A percentile compares a stretch with the other conserved stretches of the same genome.
phyloP scores from a whole-genome alignment of 352 stramenopile species.

The Pythium pyrilobum region DNA sequence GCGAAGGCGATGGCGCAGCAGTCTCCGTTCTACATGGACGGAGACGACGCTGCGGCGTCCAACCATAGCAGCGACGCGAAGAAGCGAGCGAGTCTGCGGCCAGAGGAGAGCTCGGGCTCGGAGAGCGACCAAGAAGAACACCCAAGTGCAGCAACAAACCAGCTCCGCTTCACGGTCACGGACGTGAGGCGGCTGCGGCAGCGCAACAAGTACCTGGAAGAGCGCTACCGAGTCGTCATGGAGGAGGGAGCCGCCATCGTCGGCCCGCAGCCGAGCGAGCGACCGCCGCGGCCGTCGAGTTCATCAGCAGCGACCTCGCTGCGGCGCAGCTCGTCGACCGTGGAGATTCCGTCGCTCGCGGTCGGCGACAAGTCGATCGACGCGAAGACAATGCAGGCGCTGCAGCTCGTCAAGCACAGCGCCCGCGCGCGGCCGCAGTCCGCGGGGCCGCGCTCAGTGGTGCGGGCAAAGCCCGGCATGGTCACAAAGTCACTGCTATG shows the following conservation, averaged over 20 bases:
- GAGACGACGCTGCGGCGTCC: not conserved
- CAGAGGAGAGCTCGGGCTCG: not conserved
- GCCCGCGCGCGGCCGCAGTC: conserved; percentile 43
- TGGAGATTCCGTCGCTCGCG: not conserved
- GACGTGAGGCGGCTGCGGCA: conserved; percentile 50
- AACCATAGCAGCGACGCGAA: not conserved
- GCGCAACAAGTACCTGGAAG: conserved; percentile 57
- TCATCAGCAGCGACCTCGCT: not conserved
- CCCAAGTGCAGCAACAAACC: not conserved
- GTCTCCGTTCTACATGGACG: conserved; percentile 2
- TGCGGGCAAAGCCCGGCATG: conserved; percentile 1
- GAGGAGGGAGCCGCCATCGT: too few relatives aligned
- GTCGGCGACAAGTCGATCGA: conserved; percentile 24
- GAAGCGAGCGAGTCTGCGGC: not conserved
- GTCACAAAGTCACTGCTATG: conserved; percentile 18
- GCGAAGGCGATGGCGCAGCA: conserved; percentile 27
- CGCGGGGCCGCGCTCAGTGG: conserved; percentile 9
- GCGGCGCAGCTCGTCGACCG: not conserved
- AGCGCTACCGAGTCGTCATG: conserved; percentile 33
- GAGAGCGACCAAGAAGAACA: not conserved
- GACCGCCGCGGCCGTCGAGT: conserved; percentile 1
- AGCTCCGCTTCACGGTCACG: conserved; percentile 17
- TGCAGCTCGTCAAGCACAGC: conserved; percentile 38
- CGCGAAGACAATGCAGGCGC: conserved; percentile 29
- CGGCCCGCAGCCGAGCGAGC: too few relatives aligned